phyloP scores from a whole-genome alignment of 2,329 filamentous ascomycete genomes.

The Phialophora verrucosa region DNA sequence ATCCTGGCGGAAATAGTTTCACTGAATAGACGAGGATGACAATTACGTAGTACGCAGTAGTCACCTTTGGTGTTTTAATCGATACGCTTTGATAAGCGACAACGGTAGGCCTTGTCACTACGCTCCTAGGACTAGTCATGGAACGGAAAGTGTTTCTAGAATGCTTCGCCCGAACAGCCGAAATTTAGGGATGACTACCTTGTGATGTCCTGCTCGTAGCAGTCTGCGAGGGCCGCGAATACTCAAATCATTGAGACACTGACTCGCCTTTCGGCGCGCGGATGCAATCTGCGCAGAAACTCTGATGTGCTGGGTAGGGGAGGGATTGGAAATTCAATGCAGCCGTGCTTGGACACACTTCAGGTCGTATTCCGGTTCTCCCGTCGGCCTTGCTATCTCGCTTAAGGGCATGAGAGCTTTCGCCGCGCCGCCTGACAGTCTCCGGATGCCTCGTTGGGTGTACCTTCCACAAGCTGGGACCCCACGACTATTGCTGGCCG shows the following conservation, averaged over 20 bases:
- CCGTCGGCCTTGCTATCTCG: background rate
- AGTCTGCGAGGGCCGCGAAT: background rate
- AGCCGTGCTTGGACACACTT: background rate
- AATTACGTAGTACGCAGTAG: background rate
- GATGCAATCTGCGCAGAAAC: background rate
- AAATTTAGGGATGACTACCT: background rate
- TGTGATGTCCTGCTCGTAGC: background rate
- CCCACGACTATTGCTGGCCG: background rate
- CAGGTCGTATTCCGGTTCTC: background rate
- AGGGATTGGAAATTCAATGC: background rate
- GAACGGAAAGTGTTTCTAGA: slow-evolving; percentile 12
- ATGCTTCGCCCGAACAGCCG: background rate
- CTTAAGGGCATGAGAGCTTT: slow-evolving; percentile 1
- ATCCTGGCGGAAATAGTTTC: slow-evolving; percentile 1
- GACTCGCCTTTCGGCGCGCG: background rate
- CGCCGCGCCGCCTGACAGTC: background rate
- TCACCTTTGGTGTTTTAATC: background rate
- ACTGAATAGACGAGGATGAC: slow-evolving; percentile 7
- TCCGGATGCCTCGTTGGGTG: background rate
- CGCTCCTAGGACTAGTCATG: background rate
- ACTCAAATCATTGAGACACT: background rate
- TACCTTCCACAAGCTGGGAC: background rate
- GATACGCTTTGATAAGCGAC: slow-evolving; percentile 1
- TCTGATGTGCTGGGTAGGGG: background rate
- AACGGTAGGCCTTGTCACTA: background rate